Conservation (phyloP, 2,329 filamentous ascomycete species). For the Tetracladium maxilliforme region DNA sequence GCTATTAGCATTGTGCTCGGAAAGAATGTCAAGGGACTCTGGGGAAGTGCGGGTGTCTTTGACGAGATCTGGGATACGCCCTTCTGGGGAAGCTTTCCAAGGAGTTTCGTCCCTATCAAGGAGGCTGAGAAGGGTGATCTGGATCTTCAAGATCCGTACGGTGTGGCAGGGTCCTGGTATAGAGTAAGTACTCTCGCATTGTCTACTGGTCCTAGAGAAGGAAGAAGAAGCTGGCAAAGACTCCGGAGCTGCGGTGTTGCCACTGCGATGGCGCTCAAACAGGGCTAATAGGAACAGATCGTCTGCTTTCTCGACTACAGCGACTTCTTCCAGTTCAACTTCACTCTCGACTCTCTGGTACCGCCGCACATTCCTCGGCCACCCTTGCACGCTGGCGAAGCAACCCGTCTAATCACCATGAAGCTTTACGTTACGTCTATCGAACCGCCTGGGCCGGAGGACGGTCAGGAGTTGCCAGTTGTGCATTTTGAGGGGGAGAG, state of each 20-base stretch:
- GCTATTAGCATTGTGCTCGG: constrained; percentile 30
- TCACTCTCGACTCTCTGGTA: constrained; percentile 27
- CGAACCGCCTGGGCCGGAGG: constrained; percentile 39
- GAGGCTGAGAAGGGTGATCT: constrained; percentile 23
- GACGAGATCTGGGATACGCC: constrained; percentile 36
- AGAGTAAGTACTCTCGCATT: constrained; percentile 28
- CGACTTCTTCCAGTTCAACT: constrained; percentile 62
- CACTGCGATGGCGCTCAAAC: too few relatives aligned
- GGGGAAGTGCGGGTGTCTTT: constrained; percentile 25
- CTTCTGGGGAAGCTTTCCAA: too few relatives aligned
- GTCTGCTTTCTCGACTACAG: constrained; percentile 47
- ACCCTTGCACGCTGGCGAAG: constrained; percentile 47
- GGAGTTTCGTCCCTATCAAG: constrained; percentile 5
- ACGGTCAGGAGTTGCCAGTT: constrained; percentile 43
- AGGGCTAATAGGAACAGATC: constrained; percentile 14
- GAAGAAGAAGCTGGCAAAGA: too few relatives aligned
- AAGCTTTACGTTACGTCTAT: constrained; percentile 46
- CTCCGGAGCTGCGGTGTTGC: too few relatives aligned
- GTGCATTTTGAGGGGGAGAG: constrained; percentile 54
- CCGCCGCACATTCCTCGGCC: constrained; percentile 27
- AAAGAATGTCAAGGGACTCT: constrained; percentile 1
- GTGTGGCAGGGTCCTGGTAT: constrained; percentile 56
- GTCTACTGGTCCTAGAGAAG: background rate
- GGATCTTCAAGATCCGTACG: constrained; percentile 51
- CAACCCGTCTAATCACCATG: constrained; percentile 56